These are phyloP conservation scores for Geotrichum macrosporum DNA, from an alignment of 1,139 yeast species.

Conservation along the genomic window DNA sequence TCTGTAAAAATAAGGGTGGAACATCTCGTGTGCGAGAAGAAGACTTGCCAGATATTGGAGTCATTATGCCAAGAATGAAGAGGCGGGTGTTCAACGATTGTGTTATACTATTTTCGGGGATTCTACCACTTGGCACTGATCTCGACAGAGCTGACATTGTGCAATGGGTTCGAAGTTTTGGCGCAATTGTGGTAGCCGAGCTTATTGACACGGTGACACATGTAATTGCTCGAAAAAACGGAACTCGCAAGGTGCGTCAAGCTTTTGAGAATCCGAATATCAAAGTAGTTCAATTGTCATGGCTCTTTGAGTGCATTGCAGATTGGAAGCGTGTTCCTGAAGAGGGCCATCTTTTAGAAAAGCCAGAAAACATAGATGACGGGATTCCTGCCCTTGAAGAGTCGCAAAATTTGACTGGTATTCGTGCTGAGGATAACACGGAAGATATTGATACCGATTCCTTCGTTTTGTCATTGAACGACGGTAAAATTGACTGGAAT, in stretches of 20 bases:
- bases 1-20: constrained; percentile 17
- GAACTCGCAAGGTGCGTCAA: constrained; percentile 75
- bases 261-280: constrained; percentile 44
- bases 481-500: constrained; percentile 40
- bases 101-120: constrained; percentile 76
- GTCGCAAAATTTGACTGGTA: constrained; percentile 23
- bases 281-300: constrained; percentile 83
- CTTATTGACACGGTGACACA: constrained; percentile 78
- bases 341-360: constrained; percentile 51
- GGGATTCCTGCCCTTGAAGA: constrained; percentile 35
- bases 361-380: constrained; percentile 32
- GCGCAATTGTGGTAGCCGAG: constrained; percentile 77
- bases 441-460: constrained; percentile 31
- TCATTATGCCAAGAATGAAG: constrained; percentile 71
- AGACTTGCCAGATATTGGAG: constrained; percentile 35
- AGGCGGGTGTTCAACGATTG: constrained; percentile 61
- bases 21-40: constrained; percentile 12
- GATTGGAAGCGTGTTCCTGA: constrained; percentile 72
- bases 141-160: constrained; percentile 71
- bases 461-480: constrained; percentile 34
- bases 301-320: constrained; percentile 85
- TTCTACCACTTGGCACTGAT: constrained; percentile 72
- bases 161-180: constrained; percentile 87
- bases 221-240: constrained; percentile 72
- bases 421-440: constrained; percentile 34